Evolutionary conservation across 1,284 basidiomycete species (phyloP).

Genomic region (Filobasidium uniguttulatum): DNA sequence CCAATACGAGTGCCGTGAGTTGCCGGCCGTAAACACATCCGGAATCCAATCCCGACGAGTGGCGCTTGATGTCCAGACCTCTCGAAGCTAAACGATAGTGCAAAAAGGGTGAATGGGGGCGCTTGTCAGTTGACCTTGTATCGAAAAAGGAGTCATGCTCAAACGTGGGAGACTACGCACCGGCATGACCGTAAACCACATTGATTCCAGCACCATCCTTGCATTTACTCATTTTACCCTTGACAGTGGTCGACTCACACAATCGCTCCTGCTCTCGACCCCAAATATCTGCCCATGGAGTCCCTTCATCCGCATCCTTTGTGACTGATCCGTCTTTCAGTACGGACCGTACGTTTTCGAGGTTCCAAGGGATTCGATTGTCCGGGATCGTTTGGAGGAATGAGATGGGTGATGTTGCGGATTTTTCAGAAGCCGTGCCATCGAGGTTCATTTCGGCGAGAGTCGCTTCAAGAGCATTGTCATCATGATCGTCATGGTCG

Average conservation of each 20-base stretch:
- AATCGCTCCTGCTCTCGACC: conserved; percentile 56
- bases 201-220: conserved; percentile 37
- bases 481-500: conserved; percentile 4
- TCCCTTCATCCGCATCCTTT: conserved; percentile 47
- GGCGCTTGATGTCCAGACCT: conserved; percentile 61
- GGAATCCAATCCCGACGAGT: conserved; percentile 65
- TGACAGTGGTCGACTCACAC: conserved; percentile 15
- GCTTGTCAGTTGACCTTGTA: conserved; percentile 4
- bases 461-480: not conserved
- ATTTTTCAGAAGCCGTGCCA: conserved; percentile 28
- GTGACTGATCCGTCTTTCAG: conserved; percentile 39
- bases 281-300: conserved; percentile 61
- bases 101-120: not conserved
- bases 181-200: conserved; percentile 68
- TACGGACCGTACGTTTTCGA: conserved; percentile 62
- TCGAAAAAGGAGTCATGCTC: no score
- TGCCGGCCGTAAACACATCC: conserved; percentile 50
- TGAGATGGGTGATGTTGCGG: not conserved
- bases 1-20: conserved; percentile 30
- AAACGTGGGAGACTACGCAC: no score
- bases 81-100: conserved; percentile 43
- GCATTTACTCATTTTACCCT: conserved; percentile 10
- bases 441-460: conserved; percentile 14
- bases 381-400: conserved; percentile 53
- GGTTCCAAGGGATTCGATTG: conserved; percentile 57